Evolutionary conservation across 1,284 basidiomycete species (phyloP), one percentile per base, ranked within the genome.

Genomic region (Puccinia horiana): DNA sequence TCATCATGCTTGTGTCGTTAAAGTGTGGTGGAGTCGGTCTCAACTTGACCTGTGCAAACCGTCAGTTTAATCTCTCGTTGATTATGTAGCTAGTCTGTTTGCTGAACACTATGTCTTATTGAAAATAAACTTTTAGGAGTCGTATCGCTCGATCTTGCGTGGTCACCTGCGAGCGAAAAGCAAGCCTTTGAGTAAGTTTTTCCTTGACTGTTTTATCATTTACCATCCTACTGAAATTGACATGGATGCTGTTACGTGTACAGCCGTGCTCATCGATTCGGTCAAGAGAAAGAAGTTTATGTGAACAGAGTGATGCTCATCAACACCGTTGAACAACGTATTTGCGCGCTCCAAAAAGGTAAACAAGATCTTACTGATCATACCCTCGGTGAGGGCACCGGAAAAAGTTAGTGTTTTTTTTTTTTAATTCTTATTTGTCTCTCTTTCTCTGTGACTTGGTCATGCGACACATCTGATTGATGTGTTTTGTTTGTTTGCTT

Each of bases 101-200:
- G 23, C 18, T 37, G 26, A n/a, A n/a, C 8, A 54, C 16, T 73
- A 52, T 14, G 9, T 18, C n/a, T 29, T 44, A 3, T 5, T 14
- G 26, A 26, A 11, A 20, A 54, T 42, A 18, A 47, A 20, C 5
- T 70, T 47, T 20, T n/a, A 63, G 37, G 67, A 73, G 90, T 91
- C 63, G 91, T 92, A 67, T 90, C 89, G 20, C 89, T 93, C 88
- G 92, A 92, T 85, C 86, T 92, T 37, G 86, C 86, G 20, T 88
- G 91, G 91, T 91, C 91, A 83, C 91, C 89, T 82, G 92, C 92
- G 0, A 88, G 90, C 0, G 92, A 92, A 84, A 67, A 44, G 20
- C 76, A 77, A 67, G 76, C 76, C 20, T 77, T 77, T 47, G 91
- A 92, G 85, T 89, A 91, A 83, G 89, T 88, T 18, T 3, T 29